Evolutionary conservation across 192 early-diverging fungal genomes (phyloP).

Genomic region (Jimgerdemannia lactiflua): DNA sequence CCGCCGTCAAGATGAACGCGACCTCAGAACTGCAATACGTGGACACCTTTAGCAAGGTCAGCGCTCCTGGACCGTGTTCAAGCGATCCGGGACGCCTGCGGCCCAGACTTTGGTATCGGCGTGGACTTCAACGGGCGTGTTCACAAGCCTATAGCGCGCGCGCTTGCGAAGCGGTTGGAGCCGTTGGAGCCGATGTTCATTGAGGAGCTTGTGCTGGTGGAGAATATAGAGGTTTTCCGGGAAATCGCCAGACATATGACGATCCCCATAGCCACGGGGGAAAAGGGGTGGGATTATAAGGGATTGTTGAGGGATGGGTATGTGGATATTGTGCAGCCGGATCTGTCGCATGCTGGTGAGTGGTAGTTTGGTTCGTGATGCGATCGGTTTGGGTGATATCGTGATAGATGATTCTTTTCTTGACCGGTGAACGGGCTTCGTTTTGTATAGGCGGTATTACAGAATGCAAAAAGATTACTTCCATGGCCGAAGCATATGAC

Average conservation of each 20-base stretch:
- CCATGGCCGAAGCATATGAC: slow-evolving; percentile 17
- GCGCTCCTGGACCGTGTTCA: slow-evolving; percentile 7
- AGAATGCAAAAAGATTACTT: slow-evolving; percentile 13
- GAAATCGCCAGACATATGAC: slow-evolving; percentile 7
- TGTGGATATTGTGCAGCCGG: slow-evolving; percentile 16
- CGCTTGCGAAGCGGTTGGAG: not conserved
- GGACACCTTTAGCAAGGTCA: slow-evolving; percentile 11
- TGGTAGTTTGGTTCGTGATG: no score
- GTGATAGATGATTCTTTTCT: no score
- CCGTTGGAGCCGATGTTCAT: slow-evolving; percentile 15
- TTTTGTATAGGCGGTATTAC: not conserved
- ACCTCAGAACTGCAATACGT: slow-evolving; percentile 4
- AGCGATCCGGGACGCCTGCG: slow-evolving; percentile 12
- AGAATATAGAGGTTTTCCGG: slow-evolving; percentile 5
- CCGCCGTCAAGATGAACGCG: slow-evolving; percentile 14
- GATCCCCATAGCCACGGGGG: slow-evolving; percentile 16
- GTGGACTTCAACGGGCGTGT: slow-evolving; percentile 16
- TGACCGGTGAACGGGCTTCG: no score
- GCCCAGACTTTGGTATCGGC: slow-evolving; percentile 10
- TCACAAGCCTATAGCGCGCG: slow-evolving; percentile 15
- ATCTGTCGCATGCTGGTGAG: slow-evolving; percentile 14
- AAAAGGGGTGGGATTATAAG: slow-evolving; percentile 13
- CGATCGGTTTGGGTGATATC: no score
- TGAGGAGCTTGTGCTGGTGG: slow-evolving; percentile 8
- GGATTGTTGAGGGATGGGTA: slow-evolving; percentile 12